Conservation (phyloP, 2,329 filamentous ascomycete species). For the Didymella sp. region DNA sequence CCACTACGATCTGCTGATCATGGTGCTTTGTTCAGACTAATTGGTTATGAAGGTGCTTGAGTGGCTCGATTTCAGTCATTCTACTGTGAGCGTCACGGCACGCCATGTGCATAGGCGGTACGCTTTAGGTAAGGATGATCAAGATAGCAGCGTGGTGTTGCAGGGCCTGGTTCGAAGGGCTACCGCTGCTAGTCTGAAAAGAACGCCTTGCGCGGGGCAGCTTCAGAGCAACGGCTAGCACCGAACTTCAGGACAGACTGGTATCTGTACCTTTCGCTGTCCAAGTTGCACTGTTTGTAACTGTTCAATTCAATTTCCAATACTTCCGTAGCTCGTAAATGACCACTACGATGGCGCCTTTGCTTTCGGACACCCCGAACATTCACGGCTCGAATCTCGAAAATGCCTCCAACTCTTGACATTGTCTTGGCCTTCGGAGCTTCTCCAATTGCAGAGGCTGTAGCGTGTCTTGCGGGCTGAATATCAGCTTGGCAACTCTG, state of each 20-base stretch:
- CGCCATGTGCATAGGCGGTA: conserved; percentile 12
- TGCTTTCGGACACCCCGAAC: conserved; percentile 35
- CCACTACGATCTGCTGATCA: conserved; percentile 6
- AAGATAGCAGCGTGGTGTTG: conserved; percentile 19
- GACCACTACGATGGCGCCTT: conserved; percentile 1
- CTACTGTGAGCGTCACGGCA: conserved; percentile 9
- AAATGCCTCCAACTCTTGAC: conserved; percentile 34
- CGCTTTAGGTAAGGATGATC: conserved; percentile 20
- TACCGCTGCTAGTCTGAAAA: conserved; percentile 5
- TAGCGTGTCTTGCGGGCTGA: conserved; percentile 19
- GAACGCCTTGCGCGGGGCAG: conserved; percentile 7
- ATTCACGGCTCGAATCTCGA: conserved; percentile 15
- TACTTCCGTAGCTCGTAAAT: neutral
- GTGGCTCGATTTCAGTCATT: neutral
- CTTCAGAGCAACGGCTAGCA: conserved; percentile 1
- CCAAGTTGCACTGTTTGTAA: no score
- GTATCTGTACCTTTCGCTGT: neutral
- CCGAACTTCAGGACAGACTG: neutral
- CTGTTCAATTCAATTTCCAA: neutral
- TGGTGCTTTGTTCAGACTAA: neutral
- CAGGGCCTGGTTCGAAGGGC: conserved; percentile 12
- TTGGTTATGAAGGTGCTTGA: neutral
- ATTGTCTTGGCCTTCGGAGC: conserved; percentile 33
- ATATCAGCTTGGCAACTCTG: conserved; percentile 39
- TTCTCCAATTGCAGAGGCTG: conserved; percentile 37